Evolutionary conservation across 176 grass and related monocot species (phyloP), one percentile per base, ranked within the genome.

Genomic region (Tuctoria greenei): DNA sequence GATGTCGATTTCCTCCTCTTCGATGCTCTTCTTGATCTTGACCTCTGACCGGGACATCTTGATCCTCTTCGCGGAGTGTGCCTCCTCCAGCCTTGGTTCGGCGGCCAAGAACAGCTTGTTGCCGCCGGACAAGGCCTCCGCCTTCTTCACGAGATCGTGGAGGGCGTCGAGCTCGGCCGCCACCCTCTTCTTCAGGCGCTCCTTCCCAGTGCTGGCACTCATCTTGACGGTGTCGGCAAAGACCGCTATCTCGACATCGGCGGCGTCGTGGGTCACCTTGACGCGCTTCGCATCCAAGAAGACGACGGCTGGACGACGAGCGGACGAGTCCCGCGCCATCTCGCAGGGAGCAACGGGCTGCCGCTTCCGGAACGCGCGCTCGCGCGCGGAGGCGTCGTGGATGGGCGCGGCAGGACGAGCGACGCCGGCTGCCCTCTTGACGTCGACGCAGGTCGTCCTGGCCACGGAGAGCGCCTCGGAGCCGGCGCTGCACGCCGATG

Each of bases 111-210:
- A 16, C 36, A 11, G 20, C 20, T 15, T 5, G 35, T 16, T 41
- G 21, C 73, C 26, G 10, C 4, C 20, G 28, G 10, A 62, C 7
- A 36, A 5, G 3, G 24, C 11, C 43, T 50, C 41, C 2, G 78
- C 78, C 42, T 76, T 76, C 28, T 28, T 4, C 2, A 76, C 0
- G 31, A 83, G 10, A 0, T 24, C 15, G 18, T 23, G 64, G 16
- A 83, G 23, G 10, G 50, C 21, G 23, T 17, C 42, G 52, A 83
- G 72, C 52, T 83, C 81, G 0, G 27, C 0, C 21, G 73, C 40
- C 27, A 76, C 12, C 1, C 81, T n/a, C 81, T 83, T 45, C 2
- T 6, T 21, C 9, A 76, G 15, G 4, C 4, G 1, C 3, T 37
- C 61, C 25, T 10, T 18, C 3, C 11, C 28, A 15, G 11, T 7